Percentiles rank a stretch among this genome's conserved stretches.
Evolutionary conservation across 163 green algal genomes (phyloP).

Genomic region (Dunaliella salina): DNA sequence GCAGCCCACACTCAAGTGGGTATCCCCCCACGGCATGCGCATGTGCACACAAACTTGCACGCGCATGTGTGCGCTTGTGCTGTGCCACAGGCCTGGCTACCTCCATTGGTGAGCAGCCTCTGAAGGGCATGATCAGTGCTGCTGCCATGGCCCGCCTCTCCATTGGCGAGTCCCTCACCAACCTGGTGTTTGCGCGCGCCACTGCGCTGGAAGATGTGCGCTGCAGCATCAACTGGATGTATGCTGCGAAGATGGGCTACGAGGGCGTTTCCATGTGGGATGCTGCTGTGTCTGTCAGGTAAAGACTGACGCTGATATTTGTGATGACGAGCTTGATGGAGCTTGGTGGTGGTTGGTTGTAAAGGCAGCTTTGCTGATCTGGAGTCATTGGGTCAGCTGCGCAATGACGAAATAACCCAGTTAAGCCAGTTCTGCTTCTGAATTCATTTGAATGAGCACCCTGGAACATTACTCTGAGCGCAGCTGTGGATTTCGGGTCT

Average conservation of each 20-base stretch:
- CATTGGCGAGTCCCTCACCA: conserved; percentile 91
- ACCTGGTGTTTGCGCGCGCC: conserved; percentile 80
- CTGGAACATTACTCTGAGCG: conserved; percentile 35
- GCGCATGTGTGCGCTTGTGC: too few relatives aligned
- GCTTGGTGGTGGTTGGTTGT: not conserved
- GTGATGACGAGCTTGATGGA: not conserved
- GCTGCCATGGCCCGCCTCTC: conserved; percentile 89
- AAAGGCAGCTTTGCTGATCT: not conserved
- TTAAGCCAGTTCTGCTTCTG: conserved; percentile 48
- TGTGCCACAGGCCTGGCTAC: conserved; percentile 66
- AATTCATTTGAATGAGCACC: conserved; percentile 28
- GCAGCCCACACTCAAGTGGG: too few relatives aligned
- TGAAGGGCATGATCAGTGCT: conserved; percentile 91
- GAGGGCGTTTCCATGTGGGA: conserved; percentile 88
- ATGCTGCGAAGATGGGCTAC: conserved; percentile 91
- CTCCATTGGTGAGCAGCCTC: conserved; percentile 91
- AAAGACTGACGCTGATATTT: not conserved
- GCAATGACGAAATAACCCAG: conserved; percentile 39
- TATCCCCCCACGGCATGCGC: too few relatives aligned
- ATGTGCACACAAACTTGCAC: too few relatives aligned
- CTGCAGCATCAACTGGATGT: conserved; percentile 98
- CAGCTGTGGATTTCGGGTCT: not conserved
- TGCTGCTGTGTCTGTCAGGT: conserved; percentile 60
- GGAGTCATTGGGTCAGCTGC: not conserved
- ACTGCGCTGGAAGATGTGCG: conserved; percentile 85